Evolutionary conservation across 2,329 filamentous ascomycete species (phyloP).

Genomic region (Septoria linicola): DNA sequence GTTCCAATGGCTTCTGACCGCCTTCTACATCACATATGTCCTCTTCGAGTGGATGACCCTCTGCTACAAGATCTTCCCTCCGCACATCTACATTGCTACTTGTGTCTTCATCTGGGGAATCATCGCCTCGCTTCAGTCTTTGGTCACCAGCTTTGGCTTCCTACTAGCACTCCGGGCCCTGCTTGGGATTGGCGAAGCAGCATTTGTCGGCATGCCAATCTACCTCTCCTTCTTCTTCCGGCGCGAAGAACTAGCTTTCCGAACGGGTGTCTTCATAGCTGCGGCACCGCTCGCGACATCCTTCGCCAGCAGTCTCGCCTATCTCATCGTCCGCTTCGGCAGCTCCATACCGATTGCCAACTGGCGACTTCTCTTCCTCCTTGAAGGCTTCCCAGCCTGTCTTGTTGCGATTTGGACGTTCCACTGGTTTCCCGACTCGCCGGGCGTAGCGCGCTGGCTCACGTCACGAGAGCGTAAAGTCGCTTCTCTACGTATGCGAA

Average conservation of each 20-base stretch:
- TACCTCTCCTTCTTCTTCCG: conserved; percentile 65
- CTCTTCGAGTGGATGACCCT: conserved; percentile 65
- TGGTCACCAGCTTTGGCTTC: conserved; percentile 50
- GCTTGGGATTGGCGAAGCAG: conserved; percentile 60
- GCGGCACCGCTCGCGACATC: conserved; percentile 63
- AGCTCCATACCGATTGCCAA: conserved; percentile 65
- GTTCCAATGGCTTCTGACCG: conserved; percentile 62
- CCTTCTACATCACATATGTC: conserved; percentile 65
- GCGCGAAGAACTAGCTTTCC: conserved; percentile 72
- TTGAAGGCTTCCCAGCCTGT: conserved; percentile 83
- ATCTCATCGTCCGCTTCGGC: conserved; percentile 71
- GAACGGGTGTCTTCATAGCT: conserved; percentile 83
- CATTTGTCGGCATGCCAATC: conserved; percentile 64
- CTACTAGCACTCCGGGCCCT: conserved; percentile 61
- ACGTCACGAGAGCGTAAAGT: conserved; percentile 56
- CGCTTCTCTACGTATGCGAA: conserved; percentile 65
- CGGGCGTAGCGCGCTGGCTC: conserved; percentile 49
- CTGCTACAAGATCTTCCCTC: conserved; percentile 57
- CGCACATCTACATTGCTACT: conserved; percentile 60
- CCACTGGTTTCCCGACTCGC: conserved; percentile 73
- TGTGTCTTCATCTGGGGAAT: conserved; percentile 79
- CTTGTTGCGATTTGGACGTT: conserved; percentile 72
- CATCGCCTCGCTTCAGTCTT: conserved; percentile 68
- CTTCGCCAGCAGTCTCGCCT: conserved; percentile 76
- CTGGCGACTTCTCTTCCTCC: conserved; percentile 80